Evolutionary conservation across 1,284 basidiomycete species (phyloP).

Genomic region (Irpex sp.): DNA sequence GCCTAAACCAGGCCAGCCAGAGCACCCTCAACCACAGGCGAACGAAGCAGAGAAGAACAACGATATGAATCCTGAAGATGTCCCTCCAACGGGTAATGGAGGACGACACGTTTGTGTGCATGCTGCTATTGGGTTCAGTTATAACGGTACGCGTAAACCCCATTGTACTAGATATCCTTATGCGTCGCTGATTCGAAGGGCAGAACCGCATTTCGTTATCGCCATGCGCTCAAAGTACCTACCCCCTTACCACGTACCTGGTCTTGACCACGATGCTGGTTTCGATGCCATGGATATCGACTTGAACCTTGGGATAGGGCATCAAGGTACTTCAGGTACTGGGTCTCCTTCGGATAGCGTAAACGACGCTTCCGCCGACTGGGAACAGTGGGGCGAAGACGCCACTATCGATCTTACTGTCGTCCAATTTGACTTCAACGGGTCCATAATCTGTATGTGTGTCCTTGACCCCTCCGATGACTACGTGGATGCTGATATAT

Average conservation of each 20-base stretch:
- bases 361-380: slow-evolving; percentile 38
- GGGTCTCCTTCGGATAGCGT: slow-evolving; percentile 11
- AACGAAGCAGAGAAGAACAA: not conserved
- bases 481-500: not conserved
- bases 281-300: slow-evolving; percentile 42
- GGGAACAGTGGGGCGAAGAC: slow-evolving; percentile 61
- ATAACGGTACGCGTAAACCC: slow-evolving; percentile 45
- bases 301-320: slow-evolving; percentile 33
- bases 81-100: slow-evolving; percentile 18
- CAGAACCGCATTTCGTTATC: slow-evolving; percentile 57
- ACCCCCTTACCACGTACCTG: slow-evolving; percentile 16
- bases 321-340: not conserved
- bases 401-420: slow-evolving; percentile 49
- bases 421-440: slow-evolving; percentile 13
- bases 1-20: slow-evolving; percentile 6
- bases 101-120: slow-evolving; percentile 45
- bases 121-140: slow-evolving; percentile 60
- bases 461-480: slow-evolving; percentile 31
- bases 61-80: not conserved
- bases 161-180: not conserved
- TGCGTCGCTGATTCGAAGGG: not conserved
- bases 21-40: not conserved
- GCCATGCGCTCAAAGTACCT: slow-evolving; percentile 49
- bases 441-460: slow-evolving; percentile 14
- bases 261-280: slow-evolving; percentile 11